Conservation (phyloP, 805 yeast genomes). For the Yamadazyma paraphyllophila region DNA sequence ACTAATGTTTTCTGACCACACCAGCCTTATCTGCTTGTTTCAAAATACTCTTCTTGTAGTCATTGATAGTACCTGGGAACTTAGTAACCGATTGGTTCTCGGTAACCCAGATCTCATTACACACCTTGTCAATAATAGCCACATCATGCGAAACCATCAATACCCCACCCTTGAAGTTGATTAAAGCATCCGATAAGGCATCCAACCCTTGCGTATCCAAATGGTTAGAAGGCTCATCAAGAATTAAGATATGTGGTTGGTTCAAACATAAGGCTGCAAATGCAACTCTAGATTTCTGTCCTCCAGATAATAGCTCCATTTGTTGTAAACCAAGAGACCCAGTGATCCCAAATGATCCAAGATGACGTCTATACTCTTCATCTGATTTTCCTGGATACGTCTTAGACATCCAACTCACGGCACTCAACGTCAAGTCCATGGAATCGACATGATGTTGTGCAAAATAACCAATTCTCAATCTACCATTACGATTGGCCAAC, state of each 20-base stretch:
- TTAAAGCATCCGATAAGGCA: constrained; percentile 88
- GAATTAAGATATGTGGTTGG: constrained; percentile 85
- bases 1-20: constrained; percentile 81
- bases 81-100: constrained; percentile 78
- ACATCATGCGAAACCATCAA: constrained; percentile 99
- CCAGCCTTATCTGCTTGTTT: constrained; percentile 77
- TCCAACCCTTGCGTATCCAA: constrained; percentile 97
- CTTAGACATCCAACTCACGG: constrained; percentile 91
- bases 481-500: constrained; percentile 71
- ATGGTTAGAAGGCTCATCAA: constrained; percentile 98
- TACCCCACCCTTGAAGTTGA: constrained; percentile 89
- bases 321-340: constrained; percentile 91
- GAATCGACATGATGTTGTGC: constrained; percentile 98
- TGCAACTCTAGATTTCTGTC: constrained; percentile 97
- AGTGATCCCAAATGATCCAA: constrained; percentile 96
- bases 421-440: constrained; percentile 83
- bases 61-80: constrained; percentile 81
- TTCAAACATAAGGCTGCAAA: constrained; percentile 91
- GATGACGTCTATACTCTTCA: constrained; percentile 94
- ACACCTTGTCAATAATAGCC: constrained; percentile 79
- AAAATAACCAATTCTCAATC: constrained; percentile 91
- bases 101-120: constrained; percentile 94
- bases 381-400: constrained; percentile 91
- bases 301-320: constrained; percentile 89
- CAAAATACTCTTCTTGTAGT: constrained; percentile 85